Percentiles rank a stretch among this genome's conserved stretches.
phyloP scores from a whole-genome alignment of 768 basidiomycete genomes.

The Suillus hirtellus region DNA sequence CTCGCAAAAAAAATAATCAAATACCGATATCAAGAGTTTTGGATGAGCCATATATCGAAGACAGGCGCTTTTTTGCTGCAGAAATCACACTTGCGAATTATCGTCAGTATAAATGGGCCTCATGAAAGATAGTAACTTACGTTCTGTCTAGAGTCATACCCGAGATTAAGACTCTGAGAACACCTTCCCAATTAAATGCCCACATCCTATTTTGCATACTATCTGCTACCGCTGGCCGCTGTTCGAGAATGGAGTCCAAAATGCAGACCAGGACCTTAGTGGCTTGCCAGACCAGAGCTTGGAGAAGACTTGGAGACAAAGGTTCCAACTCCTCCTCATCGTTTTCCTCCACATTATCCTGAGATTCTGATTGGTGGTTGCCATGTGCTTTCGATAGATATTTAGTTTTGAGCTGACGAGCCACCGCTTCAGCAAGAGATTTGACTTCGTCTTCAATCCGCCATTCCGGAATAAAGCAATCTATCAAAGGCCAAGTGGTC shows the following conservation, averaged over 20 bases:
- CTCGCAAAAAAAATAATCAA: neutral
- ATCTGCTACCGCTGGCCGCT: constrained; percentile 53
- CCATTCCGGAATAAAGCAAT: constrained; percentile 71
- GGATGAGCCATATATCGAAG: constrained; percentile 30
- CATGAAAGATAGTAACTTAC: constrained; percentile 22
- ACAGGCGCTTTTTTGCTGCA: constrained; percentile 30
- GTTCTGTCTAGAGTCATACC: constrained; percentile 35
- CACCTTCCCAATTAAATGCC: constrained; percentile 62
- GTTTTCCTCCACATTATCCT: constrained; percentile 24
- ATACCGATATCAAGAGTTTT: constrained; percentile 9
- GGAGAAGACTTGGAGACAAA: constrained; percentile 28
- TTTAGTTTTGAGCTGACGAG: constrained; percentile 23
- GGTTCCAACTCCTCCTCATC: constrained; percentile 34
- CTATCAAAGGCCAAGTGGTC: constrained; percentile 80
- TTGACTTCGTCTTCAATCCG: constrained; percentile 66
- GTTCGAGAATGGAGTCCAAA: constrained; percentile 53
- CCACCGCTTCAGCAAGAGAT: constrained; percentile 42
- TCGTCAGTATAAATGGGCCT: constrained; percentile 11
- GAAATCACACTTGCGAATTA: constrained; percentile 21
- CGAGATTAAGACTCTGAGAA: constrained; percentile 54
- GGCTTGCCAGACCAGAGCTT: constrained; percentile 43
- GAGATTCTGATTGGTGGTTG: constrained; percentile 16
- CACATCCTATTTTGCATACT: constrained; percentile 66
- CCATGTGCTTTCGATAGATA: constrained; percentile 3
- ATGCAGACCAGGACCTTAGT: constrained; percentile 50